Evolutionary conservation across 1,284 basidiomycete species (phyloP).

Genomic region (Moesziomyces antarcticus): DNA sequence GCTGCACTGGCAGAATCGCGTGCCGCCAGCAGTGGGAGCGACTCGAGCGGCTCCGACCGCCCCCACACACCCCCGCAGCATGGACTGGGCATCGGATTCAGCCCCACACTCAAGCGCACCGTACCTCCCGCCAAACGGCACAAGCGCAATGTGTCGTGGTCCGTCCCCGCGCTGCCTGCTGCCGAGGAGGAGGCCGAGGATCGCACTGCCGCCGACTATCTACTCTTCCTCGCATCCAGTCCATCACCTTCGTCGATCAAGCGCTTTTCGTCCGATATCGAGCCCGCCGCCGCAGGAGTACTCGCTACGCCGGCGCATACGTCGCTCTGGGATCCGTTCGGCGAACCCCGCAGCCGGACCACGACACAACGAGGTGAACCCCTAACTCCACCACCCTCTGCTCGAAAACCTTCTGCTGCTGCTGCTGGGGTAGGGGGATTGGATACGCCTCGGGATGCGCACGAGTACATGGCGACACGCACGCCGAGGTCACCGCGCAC

Average conservation of each 20-base stretch:
- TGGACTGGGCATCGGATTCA: conserved; percentile 20
- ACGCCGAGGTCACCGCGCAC: conserved; percentile 14
- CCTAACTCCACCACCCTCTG: conserved; percentile 24
- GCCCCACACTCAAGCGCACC: conserved; percentile 16
- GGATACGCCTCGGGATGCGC: conserved; percentile 11
- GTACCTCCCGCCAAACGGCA: conserved; percentile 11
- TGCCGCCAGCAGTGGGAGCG: conserved; percentile 2
- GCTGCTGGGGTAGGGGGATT: conserved; percentile 16
- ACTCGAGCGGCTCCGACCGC: conserved; percentile 25
- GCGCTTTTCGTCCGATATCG: conserved; percentile 13
- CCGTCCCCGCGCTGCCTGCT: conserved; percentile 11
- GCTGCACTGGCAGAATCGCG: conserved; percentile 35
- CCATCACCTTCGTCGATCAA: conserved; percentile 40
- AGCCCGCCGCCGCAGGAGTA: conserved; percentile 8
- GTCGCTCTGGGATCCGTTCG: conserved; percentile 40
- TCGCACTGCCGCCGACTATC: conserved; percentile 37
- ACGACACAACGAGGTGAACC: conserved; percentile 5
- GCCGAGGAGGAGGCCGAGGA: conserved; percentile 6
- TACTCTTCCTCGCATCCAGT: conserved; percentile 30
- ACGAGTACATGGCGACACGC: conserved; percentile 24
- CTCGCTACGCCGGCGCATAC: conserved; percentile 39
- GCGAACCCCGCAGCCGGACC: neutral
- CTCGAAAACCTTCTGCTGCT: conserved; percentile 4
- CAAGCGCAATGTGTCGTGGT: conserved; percentile 36
- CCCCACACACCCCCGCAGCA: conserved; percentile 16